Base-by-base conservation (phyloP, 1,284 basidiomycete species). In the Mycosarcoma mackinlayi region DNA sequence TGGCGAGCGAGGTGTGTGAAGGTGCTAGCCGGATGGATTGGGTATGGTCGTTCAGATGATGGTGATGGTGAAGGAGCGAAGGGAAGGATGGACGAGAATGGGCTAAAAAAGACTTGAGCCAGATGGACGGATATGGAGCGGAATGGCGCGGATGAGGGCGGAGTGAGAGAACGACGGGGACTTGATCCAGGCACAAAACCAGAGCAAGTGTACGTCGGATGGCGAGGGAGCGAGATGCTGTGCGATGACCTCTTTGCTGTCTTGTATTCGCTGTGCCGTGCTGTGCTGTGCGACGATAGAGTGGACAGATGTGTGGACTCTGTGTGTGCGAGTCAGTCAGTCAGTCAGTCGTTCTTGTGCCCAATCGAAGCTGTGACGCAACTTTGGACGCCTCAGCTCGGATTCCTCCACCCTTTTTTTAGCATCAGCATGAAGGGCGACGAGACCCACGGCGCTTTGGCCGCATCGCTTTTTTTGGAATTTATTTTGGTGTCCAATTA, bases 321-420 rank as follows among this genome's bases (percentile, higher is more conserved):
- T n/a, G n/a, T n/a, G n/a, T n/a, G n/a, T n/a, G n/a, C n/a, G n/a
- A n/a, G n/a, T n/a, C n/a, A n/a, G n/a, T n/a, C n/a, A n/a, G n/a
- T n/a, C n/a, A n/a, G n/a, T n/a, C n/a, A n/a, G n/a, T n/a, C n/a
- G n/a, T n/a, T n/a, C n/a, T n/a, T n/a, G n/a, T n/a, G n/a, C n/a
- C n/a, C n/a, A n/a, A n/a, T n/a, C n/a, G n/a, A n/a, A n/a, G 23
- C 35, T 21, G 37, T 50, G 48, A 61, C 58, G 58, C 57, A 59
- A 59, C 42, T 2, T 11, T 23, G 3, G 25, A 10, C 24, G 30
- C 9, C 30, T 10, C 30, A 31, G 30, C n/a, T 28, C 6, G 41
- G 25, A 21, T 51, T 40, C 37, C 52, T 50, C 46, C 55, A 58
- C 47, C 45, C 31, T 41, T 19, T 23, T 19, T 8, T 13, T n/a